A percentile compares a stretch with the other conserved stretches of the same genome.
phyloP scores from a whole-genome alignment of 2,329 filamentous ascomycete genomes.

The Penicillium sp. region DNA sequence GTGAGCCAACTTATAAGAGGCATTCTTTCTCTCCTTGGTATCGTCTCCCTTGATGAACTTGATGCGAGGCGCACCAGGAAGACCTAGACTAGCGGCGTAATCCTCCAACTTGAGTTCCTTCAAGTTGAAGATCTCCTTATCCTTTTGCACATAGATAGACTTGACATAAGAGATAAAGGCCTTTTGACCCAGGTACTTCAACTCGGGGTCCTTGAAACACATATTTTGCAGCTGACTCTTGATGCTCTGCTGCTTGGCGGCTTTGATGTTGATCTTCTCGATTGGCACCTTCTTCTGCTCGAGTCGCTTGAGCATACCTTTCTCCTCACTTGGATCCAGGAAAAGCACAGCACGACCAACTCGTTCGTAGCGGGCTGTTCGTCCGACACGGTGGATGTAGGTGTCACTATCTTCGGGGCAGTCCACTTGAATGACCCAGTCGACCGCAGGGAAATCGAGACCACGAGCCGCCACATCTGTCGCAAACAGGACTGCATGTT shows the following conservation, averaged over 20 bases:
- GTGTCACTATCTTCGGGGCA: slow-evolving; percentile 96
- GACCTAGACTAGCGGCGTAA: slow-evolving; percentile 80
- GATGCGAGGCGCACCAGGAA: slow-evolving; percentile 89
- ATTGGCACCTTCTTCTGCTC: slow-evolving; percentile 90
- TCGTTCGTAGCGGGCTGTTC: slow-evolving; percentile 90
- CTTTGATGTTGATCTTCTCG: slow-evolving; percentile 79
- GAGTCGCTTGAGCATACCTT: slow-evolving; percentile 83
- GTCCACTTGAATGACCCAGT: slow-evolving; percentile 99
- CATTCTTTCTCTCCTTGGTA: slow-evolving; percentile 84
- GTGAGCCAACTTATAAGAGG: slow-evolving; percentile 66
- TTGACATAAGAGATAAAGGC: slow-evolving; percentile 89
- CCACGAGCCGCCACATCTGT: slow-evolving; percentile 94
- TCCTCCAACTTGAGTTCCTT: slow-evolving; percentile 82
- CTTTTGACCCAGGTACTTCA: slow-evolving; percentile 96
- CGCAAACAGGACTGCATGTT: slow-evolving; percentile 86
- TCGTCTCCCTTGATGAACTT: slow-evolving; percentile 91
- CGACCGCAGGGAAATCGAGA: slow-evolving; percentile 92
- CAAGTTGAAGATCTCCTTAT: slow-evolving; percentile 89
- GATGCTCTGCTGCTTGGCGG: slow-evolving; percentile 87
- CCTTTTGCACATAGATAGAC: slow-evolving; percentile 83
- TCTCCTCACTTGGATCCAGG: slow-evolving; percentile 87
- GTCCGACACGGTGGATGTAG: slow-evolving; percentile 93
- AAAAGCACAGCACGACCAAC: slow-evolving; percentile 88
- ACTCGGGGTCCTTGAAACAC: slow-evolving; percentile 90
- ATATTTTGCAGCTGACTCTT: slow-evolving; percentile 85